Base-by-base conservation (phyloP, 2,329 filamentous ascomycete genomes). In the Elsinoe ampelina region DNA sequence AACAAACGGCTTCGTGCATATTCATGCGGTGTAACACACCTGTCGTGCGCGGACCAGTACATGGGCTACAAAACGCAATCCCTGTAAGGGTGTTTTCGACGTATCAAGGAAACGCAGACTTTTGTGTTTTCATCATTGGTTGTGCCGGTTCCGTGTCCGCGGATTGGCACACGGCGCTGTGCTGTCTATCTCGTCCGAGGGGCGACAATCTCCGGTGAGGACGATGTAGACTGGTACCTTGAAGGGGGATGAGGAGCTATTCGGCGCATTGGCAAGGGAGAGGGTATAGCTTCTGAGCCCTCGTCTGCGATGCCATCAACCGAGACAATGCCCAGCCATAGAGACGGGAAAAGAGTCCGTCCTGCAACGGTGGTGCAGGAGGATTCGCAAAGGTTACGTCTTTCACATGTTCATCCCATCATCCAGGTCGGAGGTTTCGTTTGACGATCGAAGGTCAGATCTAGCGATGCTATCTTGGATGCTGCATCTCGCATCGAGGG, bases 71-170 rank as follows among this genome's bases (percentile, higher is more conserved):
- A 30, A 8, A 30, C 26, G 7, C 26, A 8, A 30, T 30, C 41
- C 41, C 26, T 17, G 41, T 45, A 15, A 13, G 32, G 7, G 8
- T 39, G 7, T 3, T 36, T 39, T 52, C 13, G 48, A 52, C 48
- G 48, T 52, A 52, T 52, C 48, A 52, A 52, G 48, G 38, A 39
- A 52, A 52, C 17, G 34, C 48, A 34, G 13, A 15, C 4, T 30
- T 8, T 34, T 19, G 11, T 13, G 35, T 38, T 38, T 52, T 26
- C 15, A 26, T 50, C 26, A 34, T 50, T 35, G 48, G 48, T 17
- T 20, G 34, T 39, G 34, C 11, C 17, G 3, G 15, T 38, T 26
- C 48, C 34, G 17, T 19, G 32, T 39, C 48, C 48, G 48, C 48
- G 48, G 48, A 22, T 15, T 15, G 2, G 19, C 5, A 20, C 45